Evolutionary conservation across 176 grass and related monocot genomes (phyloP).

Genomic region (Bothriochloa decipiens): DNA sequence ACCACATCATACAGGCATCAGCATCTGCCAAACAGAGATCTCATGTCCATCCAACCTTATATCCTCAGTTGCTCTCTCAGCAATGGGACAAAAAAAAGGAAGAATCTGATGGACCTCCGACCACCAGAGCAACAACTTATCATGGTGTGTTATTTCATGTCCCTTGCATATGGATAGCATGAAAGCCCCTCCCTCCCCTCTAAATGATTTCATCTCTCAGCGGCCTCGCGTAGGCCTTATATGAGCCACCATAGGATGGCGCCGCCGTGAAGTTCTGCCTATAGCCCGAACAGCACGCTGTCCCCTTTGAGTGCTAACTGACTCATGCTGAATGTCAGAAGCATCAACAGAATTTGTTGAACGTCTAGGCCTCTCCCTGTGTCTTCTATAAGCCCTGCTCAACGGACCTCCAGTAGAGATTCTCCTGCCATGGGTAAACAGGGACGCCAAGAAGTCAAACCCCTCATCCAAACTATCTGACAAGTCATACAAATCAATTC

Average conservation of each 20-base stretch:
- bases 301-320: slow-evolving; percentile 29
- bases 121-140: slow-evolving; percentile 24
- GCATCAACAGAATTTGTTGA: slow-evolving; percentile 25
- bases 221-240: slow-evolving; percentile 30
- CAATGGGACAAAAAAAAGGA: slow-evolving; percentile 35
- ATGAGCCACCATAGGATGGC: slow-evolving; percentile 33
- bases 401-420: slow-evolving; percentile 37
- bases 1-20: slow-evolving; percentile 26
- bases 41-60: slow-evolving; percentile 40
- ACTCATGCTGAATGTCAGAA: slow-evolving; percentile 43
- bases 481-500: slow-evolving; percentile 49
- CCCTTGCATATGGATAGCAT: slow-evolving; percentile 48
- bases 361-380: slow-evolving; percentile 47
- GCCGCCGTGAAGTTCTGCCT: slow-evolving; percentile 34
- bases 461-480: slow-evolving; percentile 56
- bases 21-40: slow-evolving; percentile 33
- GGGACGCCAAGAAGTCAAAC: slow-evolving; percentile 54
- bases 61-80: slow-evolving; percentile 36
- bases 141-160: slow-evolving; percentile 41
- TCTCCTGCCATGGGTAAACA: slow-evolving; percentile 53
- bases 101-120: slow-evolving; percentile 28
- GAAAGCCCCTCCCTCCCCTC: slow-evolving; percentile 4
- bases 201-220: slow-evolving; percentile 31
- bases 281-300: slow-evolving; percentile 35
- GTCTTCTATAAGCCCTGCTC: slow-evolving; percentile 46